These are phyloP conservation scores for Phoma sp. DNA, from an alignment of 2,329 filamentous ascomycete species.

Conservation along the genomic window DNA sequence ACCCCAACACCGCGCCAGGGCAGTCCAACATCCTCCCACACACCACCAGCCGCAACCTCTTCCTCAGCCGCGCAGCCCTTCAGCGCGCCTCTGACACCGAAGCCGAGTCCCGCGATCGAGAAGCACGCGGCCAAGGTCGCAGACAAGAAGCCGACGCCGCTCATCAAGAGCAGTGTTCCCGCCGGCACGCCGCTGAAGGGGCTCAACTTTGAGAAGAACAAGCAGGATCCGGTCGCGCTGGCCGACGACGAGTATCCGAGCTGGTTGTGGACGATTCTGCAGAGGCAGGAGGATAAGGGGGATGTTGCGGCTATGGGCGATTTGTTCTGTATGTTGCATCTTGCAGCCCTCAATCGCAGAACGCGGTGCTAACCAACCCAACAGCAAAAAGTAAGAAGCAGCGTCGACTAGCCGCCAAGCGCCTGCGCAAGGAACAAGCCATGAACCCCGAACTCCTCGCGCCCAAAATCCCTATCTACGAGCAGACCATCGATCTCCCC, in stretches of 20 bases:
- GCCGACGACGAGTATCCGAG: conserved; percentile 78
- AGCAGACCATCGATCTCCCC: conserved; percentile 79
- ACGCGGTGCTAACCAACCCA: neutral
- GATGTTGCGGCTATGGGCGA: conserved; percentile 68
- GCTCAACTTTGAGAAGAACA: conserved; percentile 78
- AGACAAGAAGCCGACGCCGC: conserved; percentile 38
- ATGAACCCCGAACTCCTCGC: conserved; percentile 70
- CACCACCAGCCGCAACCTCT: conserved; percentile 51
- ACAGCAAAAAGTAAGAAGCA: conserved; percentile 78
- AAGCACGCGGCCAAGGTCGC: conserved; percentile 32
- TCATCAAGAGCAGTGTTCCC: conserved; percentile 58
- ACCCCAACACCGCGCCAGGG: conserved; percentile 37
- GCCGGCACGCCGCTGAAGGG: conserved; percentile 75
- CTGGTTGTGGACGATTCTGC: conserved; percentile 80
- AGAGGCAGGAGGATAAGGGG: conserved; percentile 61
- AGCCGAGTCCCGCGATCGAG: conserved; percentile 29
- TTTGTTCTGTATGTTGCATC: conserved; percentile 73
- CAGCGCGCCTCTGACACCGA: conserved; percentile 48
- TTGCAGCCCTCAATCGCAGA: neutral
- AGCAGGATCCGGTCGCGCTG: conserved; percentile 74
- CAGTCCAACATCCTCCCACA: conserved; percentile 25
- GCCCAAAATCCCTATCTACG: conserved; percentile 72
- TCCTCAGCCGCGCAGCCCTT: conserved; percentile 56
- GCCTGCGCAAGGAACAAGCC: conserved; percentile 65
- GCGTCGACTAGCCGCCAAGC: conserved; percentile 73